Evolutionary conservation across 2,329 filamentous ascomycete genomes (phyloP).

Genomic region (Fusarium veterinarium): DNA sequence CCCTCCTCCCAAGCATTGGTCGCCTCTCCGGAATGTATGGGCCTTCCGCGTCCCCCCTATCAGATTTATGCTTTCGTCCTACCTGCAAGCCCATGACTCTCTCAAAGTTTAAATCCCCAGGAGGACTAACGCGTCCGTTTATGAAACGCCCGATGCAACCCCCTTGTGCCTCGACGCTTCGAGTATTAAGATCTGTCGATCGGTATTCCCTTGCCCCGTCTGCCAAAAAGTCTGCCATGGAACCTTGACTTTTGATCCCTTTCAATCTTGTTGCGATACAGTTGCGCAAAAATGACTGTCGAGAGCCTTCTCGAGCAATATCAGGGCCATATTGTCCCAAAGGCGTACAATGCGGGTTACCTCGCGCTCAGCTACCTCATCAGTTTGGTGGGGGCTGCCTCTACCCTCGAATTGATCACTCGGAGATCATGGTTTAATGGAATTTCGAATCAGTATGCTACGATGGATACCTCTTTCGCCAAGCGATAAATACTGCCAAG

Average conservation of each 20-base stretch:
- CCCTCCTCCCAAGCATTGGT: not conserved
- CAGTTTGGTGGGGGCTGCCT: slow-evolving; percentile 22
- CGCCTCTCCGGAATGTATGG: not conserved
- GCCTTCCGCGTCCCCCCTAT: not conserved
- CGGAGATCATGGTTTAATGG: slow-evolving; percentile 22
- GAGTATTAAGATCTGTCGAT: not conserved
- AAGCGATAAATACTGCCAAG: not conserved
- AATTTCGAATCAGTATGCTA: slow-evolving; percentile 17
- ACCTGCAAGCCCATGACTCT: not conserved
- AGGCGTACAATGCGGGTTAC: slow-evolving; percentile 17
- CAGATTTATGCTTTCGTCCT: not conserved
- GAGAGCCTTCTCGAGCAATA: slow-evolving; percentile 14
- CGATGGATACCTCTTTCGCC: not conserved
- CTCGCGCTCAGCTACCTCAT: slow-evolving; percentile 18
- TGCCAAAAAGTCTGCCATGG: not conserved
- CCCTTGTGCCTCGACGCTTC: not conserved
- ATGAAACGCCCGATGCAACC: not conserved
- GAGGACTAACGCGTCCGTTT: slow-evolving; percentile 7
- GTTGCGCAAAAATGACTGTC: not conserved
- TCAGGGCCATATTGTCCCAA: slow-evolving; percentile 16
- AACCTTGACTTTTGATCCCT: not conserved
- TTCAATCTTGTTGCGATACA: not conserved
- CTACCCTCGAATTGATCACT: slow-evolving; percentile 22
- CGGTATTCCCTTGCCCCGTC: not conserved
- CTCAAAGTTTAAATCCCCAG: not conserved